Conservation (phyloP, 768 basidiomycete species). For the Podaxis sp. region DNA sequence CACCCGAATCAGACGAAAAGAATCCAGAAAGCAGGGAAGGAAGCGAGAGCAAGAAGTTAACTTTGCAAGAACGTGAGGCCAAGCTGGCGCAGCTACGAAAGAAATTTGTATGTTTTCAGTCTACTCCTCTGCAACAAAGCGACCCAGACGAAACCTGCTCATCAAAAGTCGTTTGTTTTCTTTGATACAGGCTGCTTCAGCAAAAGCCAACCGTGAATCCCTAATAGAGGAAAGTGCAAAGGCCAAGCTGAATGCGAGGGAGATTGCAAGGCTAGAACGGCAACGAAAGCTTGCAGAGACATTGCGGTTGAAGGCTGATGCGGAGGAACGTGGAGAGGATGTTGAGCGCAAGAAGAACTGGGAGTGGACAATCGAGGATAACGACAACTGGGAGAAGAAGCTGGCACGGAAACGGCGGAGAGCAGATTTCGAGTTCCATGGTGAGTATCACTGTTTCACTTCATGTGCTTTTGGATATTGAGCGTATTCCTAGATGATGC, state of each 20-base stretch:
- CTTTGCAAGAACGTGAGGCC: conserved; percentile 72
- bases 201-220: conserved; percentile 82
- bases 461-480: not conserved
- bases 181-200: conserved; percentile 60
- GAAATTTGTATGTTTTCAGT: conserved; percentile 63
- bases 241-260: conserved; percentile 73
- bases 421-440: conserved; percentile 90
- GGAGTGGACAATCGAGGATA: conserved; percentile 95
- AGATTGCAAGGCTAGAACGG: conserved; percentile 81
- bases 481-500: conserved; percentile 66
- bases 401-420: conserved; percentile 76
- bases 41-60: conserved; percentile 32
- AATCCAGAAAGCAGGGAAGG: conserved; percentile 23
- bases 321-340: conserved; percentile 91
- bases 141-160: conserved; percentile 7
- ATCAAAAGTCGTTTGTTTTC: conserved; percentile 7
- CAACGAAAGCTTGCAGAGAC: conserved; percentile 90
- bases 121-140: not conserved
- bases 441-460: conserved; percentile 42
- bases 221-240: conserved; percentile 84
- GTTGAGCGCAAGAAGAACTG: conserved; percentile 89
- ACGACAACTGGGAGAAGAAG: conserved; percentile 96
- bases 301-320: conserved; percentile 81
- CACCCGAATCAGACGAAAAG: conserved; percentile 23
- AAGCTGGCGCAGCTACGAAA: conserved; percentile 76